Evolutionary conservation across 1,139 yeast genomes (phyloP), one percentile per base, ranked within the genome.

Genomic region (Lodderomyces theae): DNA sequence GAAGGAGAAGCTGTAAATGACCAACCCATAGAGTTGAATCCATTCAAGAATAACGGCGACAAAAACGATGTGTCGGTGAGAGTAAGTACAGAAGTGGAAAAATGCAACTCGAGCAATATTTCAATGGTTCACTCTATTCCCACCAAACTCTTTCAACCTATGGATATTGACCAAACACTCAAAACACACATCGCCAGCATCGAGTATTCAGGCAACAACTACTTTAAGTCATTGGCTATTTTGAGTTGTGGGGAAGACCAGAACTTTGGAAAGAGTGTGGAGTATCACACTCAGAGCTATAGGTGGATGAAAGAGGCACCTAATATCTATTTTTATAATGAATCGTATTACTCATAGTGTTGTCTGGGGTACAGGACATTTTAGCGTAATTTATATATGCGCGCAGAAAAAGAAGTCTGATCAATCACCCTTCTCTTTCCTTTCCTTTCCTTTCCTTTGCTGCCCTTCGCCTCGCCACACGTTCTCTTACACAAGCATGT

Each of bases 241-340:
- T 42, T 63, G 15, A 53, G 62, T 34, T 70, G 76, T 55, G 77
- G 76, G 1, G 63, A 71, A 6, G 49, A 41, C 2, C 15, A 3
- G 8, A 42, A 41, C 1, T 60, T 71, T 40, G 57, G 64, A 1
- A 51, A 58, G 16, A 42, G 43, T 13, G 53, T 65, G 9, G 62
- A 58, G 39, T 47, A 46, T 7, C 57, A 51, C 33, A 58, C 69
- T 37, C 66, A 63, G 38, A 51, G 46, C 32, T 54, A 53, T 32
- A 52, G 69, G 34, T 54, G 63, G 58, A 42, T 42, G 11, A 51
- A 51, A 16, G 50, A 53, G 38, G 54, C 65, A 3, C 70, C 69
- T 2, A 66, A 64, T 49, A 56, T 66, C 36, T 66, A 66, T 48
- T 61, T 64, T 42, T 63, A 61, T 40, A 59, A 62, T 7, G 70